Percentiles rank a stretch among this genome's conserved stretches.
Conservation (phyloP, 108 stramenopile genomes). For the Chaetoceros tenuissimus region DNA sequence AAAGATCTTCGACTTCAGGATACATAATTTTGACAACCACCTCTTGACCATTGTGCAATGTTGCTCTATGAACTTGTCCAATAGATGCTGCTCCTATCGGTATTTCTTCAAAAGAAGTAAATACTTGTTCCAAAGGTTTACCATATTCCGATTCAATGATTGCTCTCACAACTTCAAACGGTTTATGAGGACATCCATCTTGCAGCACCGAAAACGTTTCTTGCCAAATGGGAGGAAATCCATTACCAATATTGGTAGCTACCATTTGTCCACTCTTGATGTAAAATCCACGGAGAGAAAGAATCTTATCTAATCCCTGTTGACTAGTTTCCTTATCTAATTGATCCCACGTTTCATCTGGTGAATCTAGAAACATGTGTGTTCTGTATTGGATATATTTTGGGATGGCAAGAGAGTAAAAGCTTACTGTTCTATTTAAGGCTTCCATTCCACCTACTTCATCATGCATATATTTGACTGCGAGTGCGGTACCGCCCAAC, state of each 20-base stretch:
- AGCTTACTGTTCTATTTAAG: slow-evolving; percentile 31
- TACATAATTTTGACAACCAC: slow-evolving; percentile 84
- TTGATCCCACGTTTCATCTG: slow-evolving; percentile 56
- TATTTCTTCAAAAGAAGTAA: slow-evolving; percentile 53
- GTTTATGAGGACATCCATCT: slow-evolving; percentile 60
- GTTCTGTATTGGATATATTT: slow-evolving; percentile 52
- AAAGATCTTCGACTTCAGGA: slow-evolving; percentile 61
- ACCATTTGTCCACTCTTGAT: slow-evolving; percentile 77
- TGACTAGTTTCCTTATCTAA: slow-evolving; percentile 48
- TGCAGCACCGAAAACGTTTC: slow-evolving; percentile 79
- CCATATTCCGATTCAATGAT: slow-evolving; percentile 60
- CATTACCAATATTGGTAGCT: slow-evolving; percentile 75
- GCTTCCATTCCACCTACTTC: slow-evolving; percentile 54
- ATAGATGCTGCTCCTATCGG: slow-evolving; percentile 82
- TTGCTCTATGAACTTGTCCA: slow-evolving; percentile 83
- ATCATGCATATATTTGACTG: slow-evolving; percentile 37
- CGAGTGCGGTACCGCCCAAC: background rate
- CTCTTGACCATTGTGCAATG: slow-evolving; percentile 41
- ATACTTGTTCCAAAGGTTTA: slow-evolving; percentile 35
- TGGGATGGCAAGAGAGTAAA: slow-evolving; percentile 55
- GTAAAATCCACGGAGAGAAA: slow-evolving; percentile 77
- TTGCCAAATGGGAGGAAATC: slow-evolving; percentile 77
- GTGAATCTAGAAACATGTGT: slow-evolving; percentile 42
- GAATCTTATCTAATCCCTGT: slow-evolving; percentile 54
- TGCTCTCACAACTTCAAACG: slow-evolving; percentile 40